Conservation (phyloP, 352 stramenopile genomes). For the Pythium grandisporangium region DNA sequence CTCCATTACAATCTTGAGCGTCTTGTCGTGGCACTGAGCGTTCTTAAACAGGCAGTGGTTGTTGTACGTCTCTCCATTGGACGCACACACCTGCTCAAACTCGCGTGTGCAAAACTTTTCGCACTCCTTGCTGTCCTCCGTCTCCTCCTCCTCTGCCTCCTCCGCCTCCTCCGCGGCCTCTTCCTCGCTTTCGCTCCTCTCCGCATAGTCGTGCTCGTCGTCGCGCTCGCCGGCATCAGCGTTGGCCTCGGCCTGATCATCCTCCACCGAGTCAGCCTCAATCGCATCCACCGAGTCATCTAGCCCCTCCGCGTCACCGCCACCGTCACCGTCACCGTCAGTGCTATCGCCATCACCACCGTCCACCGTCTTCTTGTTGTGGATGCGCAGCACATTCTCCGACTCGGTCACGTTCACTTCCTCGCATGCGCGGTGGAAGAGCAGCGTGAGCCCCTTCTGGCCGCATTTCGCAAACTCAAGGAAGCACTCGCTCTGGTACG, state of each 20-base stretch:
- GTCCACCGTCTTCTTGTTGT: not conserved
- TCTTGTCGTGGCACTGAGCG: slow-evolving; percentile 3
- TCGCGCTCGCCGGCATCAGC: not conserved
- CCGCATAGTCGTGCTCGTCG: slow-evolving; percentile 1
- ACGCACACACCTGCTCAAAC: slow-evolving; percentile 10
- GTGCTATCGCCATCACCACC: too few relatives aligned
- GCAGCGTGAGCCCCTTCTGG: slow-evolving; percentile 4
- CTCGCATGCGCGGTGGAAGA: slow-evolving; percentile 1
- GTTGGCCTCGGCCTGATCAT: not conserved
- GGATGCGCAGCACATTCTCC: slow-evolving; percentile 1
- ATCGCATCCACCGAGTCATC: too few relatives aligned
- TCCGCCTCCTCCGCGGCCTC: not conserved
- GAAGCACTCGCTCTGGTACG: slow-evolving; percentile 17
- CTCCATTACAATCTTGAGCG: slow-evolving; percentile 5
- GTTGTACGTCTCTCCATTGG: slow-evolving; percentile 15
- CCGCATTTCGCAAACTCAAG: slow-evolving; percentile 14
- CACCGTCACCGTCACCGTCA: slow-evolving; percentile 1
- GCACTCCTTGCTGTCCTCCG: slow-evolving; percentile 4
- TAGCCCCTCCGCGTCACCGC: too few relatives aligned
- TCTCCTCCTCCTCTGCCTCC: not conserved
- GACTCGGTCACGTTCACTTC: not conserved
- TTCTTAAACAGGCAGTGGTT: slow-evolving; percentile 19
- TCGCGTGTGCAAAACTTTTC: slow-evolving; percentile 9
- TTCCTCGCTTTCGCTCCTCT: not conserved
- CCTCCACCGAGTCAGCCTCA: too few relatives aligned